Percentiles rank a stretch among this genome's conserved stretches.
phyloP scores from a whole-genome alignment of 2,329 filamentous ascomycete genomes.

The Annulohypoxylon truncatum region DNA sequence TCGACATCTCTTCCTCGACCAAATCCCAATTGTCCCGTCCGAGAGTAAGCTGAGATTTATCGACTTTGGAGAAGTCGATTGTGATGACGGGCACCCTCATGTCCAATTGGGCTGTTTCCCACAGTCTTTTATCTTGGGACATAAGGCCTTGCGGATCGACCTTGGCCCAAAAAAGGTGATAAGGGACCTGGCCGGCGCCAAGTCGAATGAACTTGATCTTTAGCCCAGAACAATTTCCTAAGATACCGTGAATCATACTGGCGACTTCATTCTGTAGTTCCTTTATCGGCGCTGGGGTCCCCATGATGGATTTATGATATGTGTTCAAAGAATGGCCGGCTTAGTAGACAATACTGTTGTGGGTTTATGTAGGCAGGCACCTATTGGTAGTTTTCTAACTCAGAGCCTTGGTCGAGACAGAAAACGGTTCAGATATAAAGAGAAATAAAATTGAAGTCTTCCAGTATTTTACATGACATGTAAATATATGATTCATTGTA shows the following conservation, averaged over 20 bases:
- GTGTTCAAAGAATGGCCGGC: not conserved
- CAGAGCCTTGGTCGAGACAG: too few species aligned
- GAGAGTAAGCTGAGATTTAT: not conserved
- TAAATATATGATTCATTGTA: too few species aligned
- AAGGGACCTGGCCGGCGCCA: not conserved
- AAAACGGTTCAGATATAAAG: too few species aligned
- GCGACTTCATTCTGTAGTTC: not conserved
- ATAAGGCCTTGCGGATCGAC: conserved; percentile 15
- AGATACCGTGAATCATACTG: not conserved
- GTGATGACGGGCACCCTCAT: not conserved
- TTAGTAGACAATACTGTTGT: not conserved
- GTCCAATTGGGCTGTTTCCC: not conserved
- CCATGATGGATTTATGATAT: not conserved
- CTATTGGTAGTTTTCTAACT: too few species aligned
- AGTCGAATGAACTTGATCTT: not conserved
- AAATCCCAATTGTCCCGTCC: not conserved
- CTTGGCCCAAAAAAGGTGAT: not conserved
- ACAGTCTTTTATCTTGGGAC: conserved; percentile 3
- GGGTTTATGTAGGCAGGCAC: not conserved
- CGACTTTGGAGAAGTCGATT: conserved; percentile 3
- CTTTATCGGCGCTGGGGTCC: not conserved
- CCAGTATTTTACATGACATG: too few species aligned
- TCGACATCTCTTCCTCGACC: not conserved
- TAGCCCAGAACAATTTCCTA: not conserved
- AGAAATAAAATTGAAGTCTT: too few species aligned